Conservation (phyloP, 140 eudicot species). For the Senecio squalidus region DNA sequence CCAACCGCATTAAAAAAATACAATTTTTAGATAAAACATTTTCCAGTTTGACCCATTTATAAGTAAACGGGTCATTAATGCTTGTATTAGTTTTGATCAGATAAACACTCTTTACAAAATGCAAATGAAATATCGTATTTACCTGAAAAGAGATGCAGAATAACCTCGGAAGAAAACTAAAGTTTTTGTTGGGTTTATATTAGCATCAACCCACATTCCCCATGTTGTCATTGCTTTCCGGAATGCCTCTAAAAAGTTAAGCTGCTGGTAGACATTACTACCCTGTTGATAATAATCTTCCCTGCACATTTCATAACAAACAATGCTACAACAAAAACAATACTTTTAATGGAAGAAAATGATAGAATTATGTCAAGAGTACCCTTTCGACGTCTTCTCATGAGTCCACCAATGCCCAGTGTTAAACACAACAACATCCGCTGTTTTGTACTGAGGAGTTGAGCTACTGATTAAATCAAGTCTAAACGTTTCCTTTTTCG, state of each 20-base stretch:
- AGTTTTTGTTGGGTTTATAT: too few relatives aligned
- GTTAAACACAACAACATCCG: too few relatives aligned
- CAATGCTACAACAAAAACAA: background rate
- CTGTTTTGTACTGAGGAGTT: conserved; percentile 39
- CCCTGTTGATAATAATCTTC: conserved; percentile 84
- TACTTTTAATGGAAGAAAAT: background rate
- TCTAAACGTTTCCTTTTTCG: conserved; percentile 61
- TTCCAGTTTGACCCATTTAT: too few relatives aligned
- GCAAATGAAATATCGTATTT: background rate
- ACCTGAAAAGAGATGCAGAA: conserved; percentile 76
- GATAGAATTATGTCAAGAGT: background rate
- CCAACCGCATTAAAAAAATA: too few relatives aligned
- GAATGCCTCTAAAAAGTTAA: conserved; percentile 62
- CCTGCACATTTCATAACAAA: conserved; percentile 35
- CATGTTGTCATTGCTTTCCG: conserved; percentile 73
- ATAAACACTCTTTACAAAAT: too few relatives aligned
- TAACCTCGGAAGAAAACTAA: conserved; percentile 68
- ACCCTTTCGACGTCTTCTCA: conserved; percentile 82
- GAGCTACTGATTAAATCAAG: conserved; percentile 48
- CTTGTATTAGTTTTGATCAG: too few relatives aligned
- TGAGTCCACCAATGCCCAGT: too few relatives aligned
- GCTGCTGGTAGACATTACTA: conserved; percentile 48
- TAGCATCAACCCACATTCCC: conserved; percentile 76
- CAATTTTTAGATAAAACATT: too few relatives aligned
- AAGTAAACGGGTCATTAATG: too few relatives aligned